Base-by-base conservation (phyloP, 306 rosid species). In the Alnus rubra region DNA sequence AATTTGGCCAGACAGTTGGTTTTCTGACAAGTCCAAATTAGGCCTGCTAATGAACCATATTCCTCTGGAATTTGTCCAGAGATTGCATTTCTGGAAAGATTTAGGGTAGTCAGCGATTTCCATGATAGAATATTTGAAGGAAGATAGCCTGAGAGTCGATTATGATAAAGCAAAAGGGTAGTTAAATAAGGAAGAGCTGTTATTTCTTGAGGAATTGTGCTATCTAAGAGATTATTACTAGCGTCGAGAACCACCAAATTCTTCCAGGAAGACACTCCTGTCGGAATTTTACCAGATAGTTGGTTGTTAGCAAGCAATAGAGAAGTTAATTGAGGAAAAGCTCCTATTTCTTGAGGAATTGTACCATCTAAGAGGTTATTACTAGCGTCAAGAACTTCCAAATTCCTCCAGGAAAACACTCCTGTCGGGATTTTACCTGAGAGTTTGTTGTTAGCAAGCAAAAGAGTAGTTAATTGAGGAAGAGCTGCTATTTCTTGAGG, bases 1-100 rank as follows among this genome's bases (percentile, higher is more conserved):
- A 83, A 94, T 63, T 74, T 79, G 19, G 67, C 97, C 98, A 9
- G 97, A 88, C 42, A 94, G 71, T 75, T 80, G 88, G 68, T 93
- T 93, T 53, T 83, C 86, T 11, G 98, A 91, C 16, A 93, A 80
- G 85, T 93, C 95, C 44, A 93, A 88, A 88, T 0, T 13, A 93
- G 97, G 12, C 0, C 19, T 1, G 83, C 81, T 69, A 87, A 81
- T 3, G 0, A 16, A 74, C 89, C 90, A 49, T 91, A 59, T 14
- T 78, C 11, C 13, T 11, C 81, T 0, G 92, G 92, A 52, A 93
- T 86, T 47, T 80, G 71, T 39, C 98, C 98, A 42, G 82, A 79
- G 47, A 93, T 82, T 23, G 80, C 84, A 42, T 93, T 93, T 35
- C 58, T 75, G 33, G 88, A 62, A 50, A 93, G 76, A 78, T 88